A percentile compares a stretch with the other conserved stretches of the same genome.
Evolutionary conservation across 148 eudicot species (phyloP).

Genomic region (Rhododendron vialii): DNA sequence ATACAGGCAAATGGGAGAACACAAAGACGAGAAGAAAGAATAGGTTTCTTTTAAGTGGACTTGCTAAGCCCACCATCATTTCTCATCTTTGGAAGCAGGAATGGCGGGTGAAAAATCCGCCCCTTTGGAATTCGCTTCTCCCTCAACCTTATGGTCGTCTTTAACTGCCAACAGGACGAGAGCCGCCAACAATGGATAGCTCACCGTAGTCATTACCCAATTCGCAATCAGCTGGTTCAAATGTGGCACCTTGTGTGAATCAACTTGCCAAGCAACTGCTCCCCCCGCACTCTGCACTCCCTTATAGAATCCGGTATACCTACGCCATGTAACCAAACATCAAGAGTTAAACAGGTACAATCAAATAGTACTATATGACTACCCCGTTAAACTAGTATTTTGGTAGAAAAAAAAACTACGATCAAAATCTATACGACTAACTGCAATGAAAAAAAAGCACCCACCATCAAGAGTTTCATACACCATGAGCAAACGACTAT

Average conservation of each 20-base stretch:
- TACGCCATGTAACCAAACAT: constrained; percentile 26
- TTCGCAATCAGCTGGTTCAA: constrained; percentile 55
- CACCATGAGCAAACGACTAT: background rate
- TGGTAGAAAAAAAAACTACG: background rate
- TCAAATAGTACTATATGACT: background rate
- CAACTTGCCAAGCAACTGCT: constrained; percentile 94
- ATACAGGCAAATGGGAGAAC: background rate
- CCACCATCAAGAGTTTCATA: background rate
- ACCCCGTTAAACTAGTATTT: background rate
- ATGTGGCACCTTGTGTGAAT: constrained; percentile 62
- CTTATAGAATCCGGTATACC: constrained; percentile 89
- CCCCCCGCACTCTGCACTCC: constrained; percentile 97
- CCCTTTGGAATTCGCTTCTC: background rate
- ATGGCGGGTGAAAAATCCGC: constrained; percentile 5
- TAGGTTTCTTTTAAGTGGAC: constrained; percentile 14
- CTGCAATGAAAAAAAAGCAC: background rate
- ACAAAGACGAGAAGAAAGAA: background rate
- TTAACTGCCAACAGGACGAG: constrained; percentile 71
- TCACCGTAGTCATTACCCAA: constrained; percentile 68
- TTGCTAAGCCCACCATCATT: constrained; percentile 16
- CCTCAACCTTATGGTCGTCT: constrained; percentile 43
- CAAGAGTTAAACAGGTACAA: background rate
- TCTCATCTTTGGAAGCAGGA: constrained; percentile 19
- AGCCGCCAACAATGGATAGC: constrained; percentile 71
- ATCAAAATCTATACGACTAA: background rate